Base-by-base conservation (phyloP, 2,329 filamentous ascomycete species). In the Calonectria henricotiae region DNA sequence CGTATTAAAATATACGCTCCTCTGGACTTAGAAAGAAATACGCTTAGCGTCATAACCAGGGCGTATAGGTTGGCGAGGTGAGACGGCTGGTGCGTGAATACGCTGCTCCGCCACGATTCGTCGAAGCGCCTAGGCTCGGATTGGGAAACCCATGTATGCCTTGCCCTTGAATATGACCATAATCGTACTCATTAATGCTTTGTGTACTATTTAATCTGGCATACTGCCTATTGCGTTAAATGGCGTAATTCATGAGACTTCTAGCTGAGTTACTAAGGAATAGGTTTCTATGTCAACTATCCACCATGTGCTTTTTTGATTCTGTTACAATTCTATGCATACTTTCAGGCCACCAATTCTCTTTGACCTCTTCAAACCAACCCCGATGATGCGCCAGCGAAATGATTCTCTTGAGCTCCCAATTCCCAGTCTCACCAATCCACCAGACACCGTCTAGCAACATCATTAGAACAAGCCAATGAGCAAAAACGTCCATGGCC, bases 391-490 rank as follows among this genome's bases (percentile, higher is more conserved):
- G 61, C 66, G 78, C 67, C 7, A 72, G 68, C 13, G 67, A 70
- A 0, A 81, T 71, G 0, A 82, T 68, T 27, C 79, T 68, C 0
- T 73, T 70, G 32, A 84, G 65, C 68, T 84, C 82, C 79, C 80
- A 83, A 4, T 68, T 68, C 0, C 82, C 82, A 4, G 81, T 80
- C 0, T 76, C 78, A 0, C 81, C 80, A 47, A 84, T 82, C 82
- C 82, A 84, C 82, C 82, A 84, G 1, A 83, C 82, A 0, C 79
- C 79, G 63, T 84, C 82, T 3, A 84, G 55, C n/a, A 83, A 23
- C 70, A 82, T 76, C 0, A 83, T 76, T 1, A 83, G 60, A 5
- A 83, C 81, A 5, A 83, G 78, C 82, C 82, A 84, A 47, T 84
- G 82, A 0, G 81, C 76, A 62, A 83, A 82, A 1, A 83, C 82